Evolutionary conservation across 1,139 yeast species (phyloP).

Genomic region (Saccharomyces uvarum): DNA sequence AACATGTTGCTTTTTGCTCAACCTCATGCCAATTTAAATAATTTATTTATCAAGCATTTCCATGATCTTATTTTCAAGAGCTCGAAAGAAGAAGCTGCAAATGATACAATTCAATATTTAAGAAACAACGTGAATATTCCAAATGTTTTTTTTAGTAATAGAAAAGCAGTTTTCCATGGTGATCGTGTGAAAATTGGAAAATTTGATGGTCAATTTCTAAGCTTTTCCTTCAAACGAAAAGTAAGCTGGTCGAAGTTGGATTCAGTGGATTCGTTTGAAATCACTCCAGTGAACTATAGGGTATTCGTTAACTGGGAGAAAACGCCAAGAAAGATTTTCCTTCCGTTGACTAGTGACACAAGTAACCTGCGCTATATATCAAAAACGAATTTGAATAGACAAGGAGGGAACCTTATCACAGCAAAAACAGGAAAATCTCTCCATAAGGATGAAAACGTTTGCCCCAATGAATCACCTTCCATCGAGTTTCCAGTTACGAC

Average conservation of each 20-base stretch:
- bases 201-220: neutral
- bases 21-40: neutral
- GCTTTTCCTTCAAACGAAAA: neutral
- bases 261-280: neutral
- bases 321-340: neutral
- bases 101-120: neutral
- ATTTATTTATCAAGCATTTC: neutral
- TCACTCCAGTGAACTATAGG: neutral
- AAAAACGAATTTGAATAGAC: neutral
- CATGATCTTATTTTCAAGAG: neutral
- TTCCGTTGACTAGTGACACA: neutral
- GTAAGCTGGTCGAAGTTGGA: neutral
- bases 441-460: neutral
- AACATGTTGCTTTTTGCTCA: neutral
- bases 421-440: neutral
- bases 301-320: neutral
- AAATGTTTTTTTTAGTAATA: neutral
- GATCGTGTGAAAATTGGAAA: neutral
- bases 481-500: neutral
- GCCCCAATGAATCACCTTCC: neutral
- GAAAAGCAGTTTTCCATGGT: neutral
- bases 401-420: neutral
- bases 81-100: neutral
- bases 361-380: neutral
- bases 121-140: neutral